Percentiles rank a stretch among this genome's conserved stretches.
These are phyloP conservation scores for Ceratocystis eucalypticola DNA, from an alignment of 2,329 filamentous ascomycete species.

Conservation along the genomic window DNA sequence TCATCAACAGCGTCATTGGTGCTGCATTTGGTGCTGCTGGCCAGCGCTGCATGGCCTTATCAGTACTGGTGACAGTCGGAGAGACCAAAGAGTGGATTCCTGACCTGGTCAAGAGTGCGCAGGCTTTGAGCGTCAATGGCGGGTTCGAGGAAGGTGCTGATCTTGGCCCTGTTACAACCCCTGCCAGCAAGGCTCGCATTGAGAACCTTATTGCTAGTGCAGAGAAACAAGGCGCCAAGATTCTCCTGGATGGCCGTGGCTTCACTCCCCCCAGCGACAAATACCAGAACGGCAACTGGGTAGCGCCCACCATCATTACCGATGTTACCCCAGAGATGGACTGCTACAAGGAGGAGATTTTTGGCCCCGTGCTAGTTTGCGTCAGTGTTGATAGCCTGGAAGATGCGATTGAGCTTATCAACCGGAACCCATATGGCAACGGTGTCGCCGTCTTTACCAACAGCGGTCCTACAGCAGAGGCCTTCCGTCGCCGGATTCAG, in stretches of 20 bases:
- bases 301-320: constrained; percentile 70
- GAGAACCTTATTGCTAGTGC: constrained; percentile 62
- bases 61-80: constrained; percentile 69
- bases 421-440: constrained; percentile 77
- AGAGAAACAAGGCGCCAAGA: constrained; percentile 66
- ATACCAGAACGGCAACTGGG: constrained; percentile 64
- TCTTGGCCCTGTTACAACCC: constrained; percentile 68
- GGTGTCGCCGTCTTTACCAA: constrained; percentile 74
- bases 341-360: constrained; percentile 78
- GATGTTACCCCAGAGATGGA: constrained; percentile 69
- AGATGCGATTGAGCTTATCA: constrained; percentile 69
- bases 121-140: constrained; percentile 58
- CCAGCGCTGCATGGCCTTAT: constrained; percentile 77
- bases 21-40: constrained; percentile 76
- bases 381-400: constrained; percentile 65
- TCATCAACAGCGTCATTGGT: constrained; percentile 69
- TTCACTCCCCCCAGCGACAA: constrained; percentile 49
- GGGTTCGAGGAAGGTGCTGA: constrained; percentile 72
- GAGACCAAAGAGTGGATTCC: constrained; percentile 73
- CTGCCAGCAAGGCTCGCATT: constrained; percentile 65
- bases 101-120: constrained; percentile 64
- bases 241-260: constrained; percentile 68
- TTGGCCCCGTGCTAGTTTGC: constrained; percentile 72
- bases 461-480: constrained; percentile 61
- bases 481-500: constrained; percentile 69